Evolutionary conservation across 1,284 basidiomycete species (phyloP).

Genomic region (Thecaphora thlaspeos): DNA sequence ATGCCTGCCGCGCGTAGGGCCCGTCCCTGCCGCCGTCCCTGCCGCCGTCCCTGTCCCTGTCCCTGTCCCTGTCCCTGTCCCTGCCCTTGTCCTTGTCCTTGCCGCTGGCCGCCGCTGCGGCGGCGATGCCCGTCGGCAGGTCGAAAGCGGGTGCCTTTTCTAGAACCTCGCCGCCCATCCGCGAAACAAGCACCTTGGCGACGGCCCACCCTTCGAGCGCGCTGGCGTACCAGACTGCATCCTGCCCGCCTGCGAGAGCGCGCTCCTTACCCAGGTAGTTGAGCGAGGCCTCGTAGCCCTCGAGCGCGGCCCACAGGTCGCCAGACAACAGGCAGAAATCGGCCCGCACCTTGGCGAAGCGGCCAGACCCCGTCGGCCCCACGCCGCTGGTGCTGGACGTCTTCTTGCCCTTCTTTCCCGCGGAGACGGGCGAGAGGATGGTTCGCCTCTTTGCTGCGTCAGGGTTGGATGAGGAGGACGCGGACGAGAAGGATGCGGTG

Average conservation of each 20-base stretch:
- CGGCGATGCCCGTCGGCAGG: constrained; percentile 5
- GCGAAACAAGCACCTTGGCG: constrained; percentile 38
- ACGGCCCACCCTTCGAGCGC: constrained; percentile 56
- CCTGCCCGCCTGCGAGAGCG: constrained; percentile 55
- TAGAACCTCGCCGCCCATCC: constrained; percentile 48
- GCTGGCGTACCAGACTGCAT: constrained; percentile 55
- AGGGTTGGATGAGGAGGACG: too few species aligned
- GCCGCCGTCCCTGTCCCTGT: constrained; percentile 34
- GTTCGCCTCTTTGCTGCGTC: too few species aligned
- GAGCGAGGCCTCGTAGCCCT: constrained; percentile 41
- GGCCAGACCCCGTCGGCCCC: constrained; percentile 39
- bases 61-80: constrained; percentile 32
- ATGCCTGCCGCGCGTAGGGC: constrained; percentile 36
- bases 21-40: constrained; percentile 23
- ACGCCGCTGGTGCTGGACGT: constrained; percentile 9
- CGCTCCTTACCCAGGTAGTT: constrained; percentile 41
- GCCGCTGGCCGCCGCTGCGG: constrained; percentile 6
- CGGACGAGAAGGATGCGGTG: too few species aligned
- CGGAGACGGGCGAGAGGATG: too few species aligned
- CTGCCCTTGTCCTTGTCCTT: constrained; percentile 40
- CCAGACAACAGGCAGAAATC: constrained; percentile 48
- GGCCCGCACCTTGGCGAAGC: constrained; percentile 47
- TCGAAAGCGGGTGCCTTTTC: constrained; percentile 47
- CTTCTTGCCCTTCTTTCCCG: too few species aligned
- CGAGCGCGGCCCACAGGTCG: constrained; percentile 51